Conservation (phyloP, 2,329 filamentous ascomycete genomes). For the Mycosphaerelloides madeirae region DNA sequence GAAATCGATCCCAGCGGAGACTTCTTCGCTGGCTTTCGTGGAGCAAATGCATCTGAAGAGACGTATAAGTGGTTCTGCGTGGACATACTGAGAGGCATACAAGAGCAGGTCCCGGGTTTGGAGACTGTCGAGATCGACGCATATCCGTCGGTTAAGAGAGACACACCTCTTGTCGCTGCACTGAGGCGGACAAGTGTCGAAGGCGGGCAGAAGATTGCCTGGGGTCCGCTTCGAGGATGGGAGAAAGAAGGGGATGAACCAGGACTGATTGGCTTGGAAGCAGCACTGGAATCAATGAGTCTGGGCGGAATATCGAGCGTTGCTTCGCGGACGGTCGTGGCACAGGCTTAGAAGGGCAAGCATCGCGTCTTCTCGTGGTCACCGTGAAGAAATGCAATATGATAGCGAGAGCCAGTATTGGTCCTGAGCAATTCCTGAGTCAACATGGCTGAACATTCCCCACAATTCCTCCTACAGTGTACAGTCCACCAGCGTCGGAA, state of each 20-base stretch:
- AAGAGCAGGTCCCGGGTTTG: conserved; percentile 55
- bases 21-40: conserved; percentile 63
- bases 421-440: too few species aligned
- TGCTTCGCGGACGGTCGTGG: conserved; percentile 10
- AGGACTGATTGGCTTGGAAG: conserved; percentile 10
- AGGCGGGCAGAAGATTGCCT: conserved; percentile 53
- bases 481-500: too few species aligned
- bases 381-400: too few species aligned
- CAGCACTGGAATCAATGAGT: conserved; percentile 13
- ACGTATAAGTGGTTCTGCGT: conserved; percentile 67
- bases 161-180: conserved; percentile 59
- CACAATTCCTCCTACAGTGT: too few species aligned
- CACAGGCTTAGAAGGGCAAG: neutral
- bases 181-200: conserved; percentile 52
- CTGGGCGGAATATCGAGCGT: conserved; percentile 13
- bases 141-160: conserved; percentile 60
- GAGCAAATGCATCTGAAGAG: conserved; percentile 48
- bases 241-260: conserved; percentile 40
- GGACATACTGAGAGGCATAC: conserved; percentile 52
- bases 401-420: too few species aligned
- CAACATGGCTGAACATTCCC: too few species aligned
- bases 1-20: conserved; percentile 64
- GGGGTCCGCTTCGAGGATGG: conserved; percentile 67
- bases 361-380: neutral
- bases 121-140: conserved; percentile 64